phyloP scores from a whole-genome alignment of 2,329 filamentous ascomycete species.

The Phaeosphaeriaceae sp. region DNA sequence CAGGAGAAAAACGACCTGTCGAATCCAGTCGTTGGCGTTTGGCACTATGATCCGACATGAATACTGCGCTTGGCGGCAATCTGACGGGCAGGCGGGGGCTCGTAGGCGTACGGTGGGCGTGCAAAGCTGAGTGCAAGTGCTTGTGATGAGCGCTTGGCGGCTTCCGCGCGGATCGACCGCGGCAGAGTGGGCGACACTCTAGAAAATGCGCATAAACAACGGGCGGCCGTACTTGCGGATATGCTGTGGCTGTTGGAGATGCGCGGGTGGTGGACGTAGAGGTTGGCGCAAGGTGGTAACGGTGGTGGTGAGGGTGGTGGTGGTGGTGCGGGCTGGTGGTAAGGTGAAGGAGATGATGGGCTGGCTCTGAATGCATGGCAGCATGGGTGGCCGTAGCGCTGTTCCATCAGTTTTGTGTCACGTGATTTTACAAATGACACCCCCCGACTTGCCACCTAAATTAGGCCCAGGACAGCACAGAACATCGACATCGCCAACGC shows the following conservation, averaged over 20 bases:
- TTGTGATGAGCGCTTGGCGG: slow-evolving; percentile 35
- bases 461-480: neutral
- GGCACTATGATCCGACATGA: slow-evolving; percentile 45
- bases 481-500: slow-evolving; percentile 3
- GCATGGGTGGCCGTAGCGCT: neutral
- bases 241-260: slow-evolving; percentile 13
- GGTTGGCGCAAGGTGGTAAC: too few species aligned
- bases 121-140: slow-evolving; percentile 25
- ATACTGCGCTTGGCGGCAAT: slow-evolving; percentile 19
- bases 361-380: neutral
- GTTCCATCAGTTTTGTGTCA: neutral
- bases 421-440: neutral
- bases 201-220: slow-evolving; percentile 40
- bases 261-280: neutral
- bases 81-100: slow-evolving; percentile 11
- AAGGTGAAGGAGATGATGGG: slow-evolving; percentile 1
- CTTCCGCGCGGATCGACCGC: slow-evolving; percentile 39
- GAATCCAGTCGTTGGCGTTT: slow-evolving; percentile 50
- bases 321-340: slow-evolving; percentile 9
- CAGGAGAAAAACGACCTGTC: slow-evolving; percentile 53
- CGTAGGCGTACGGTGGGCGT: slow-evolving; percentile 22
- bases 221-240: slow-evolving; percentile 11
- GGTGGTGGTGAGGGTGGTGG: slow-evolving; percentile 13
- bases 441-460: neutral
- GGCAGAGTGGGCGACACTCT: slow-evolving; percentile 33